A percentile compares a stretch with the other conserved stretches of the same genome.
Evolutionary conservation across 441 rosid genomes (phyloP).

Genomic region (Cnidoscolus chayamansa): DNA sequence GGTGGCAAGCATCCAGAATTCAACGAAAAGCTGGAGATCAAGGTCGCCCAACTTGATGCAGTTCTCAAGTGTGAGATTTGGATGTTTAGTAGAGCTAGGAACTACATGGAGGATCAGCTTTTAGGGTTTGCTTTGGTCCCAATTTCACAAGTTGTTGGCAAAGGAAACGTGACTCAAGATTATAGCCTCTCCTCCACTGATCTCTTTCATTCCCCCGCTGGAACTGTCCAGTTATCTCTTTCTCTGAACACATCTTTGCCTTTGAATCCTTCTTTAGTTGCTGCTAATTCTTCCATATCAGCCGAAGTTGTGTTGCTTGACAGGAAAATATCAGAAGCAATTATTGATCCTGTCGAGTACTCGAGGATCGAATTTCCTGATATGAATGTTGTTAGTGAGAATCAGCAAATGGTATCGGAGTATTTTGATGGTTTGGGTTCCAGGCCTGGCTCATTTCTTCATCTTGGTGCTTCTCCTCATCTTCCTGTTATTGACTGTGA

Average conservation of each 20-base stretch:
- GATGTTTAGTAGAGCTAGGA: slow-evolving; percentile 86
- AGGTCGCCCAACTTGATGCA: slow-evolving; percentile 55
- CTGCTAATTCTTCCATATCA: slow-evolving; percentile 54
- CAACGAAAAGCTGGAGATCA: slow-evolving; percentile 53
- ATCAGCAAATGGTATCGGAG: slow-evolving; percentile 74
- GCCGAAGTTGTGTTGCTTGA: slow-evolving; percentile 72
- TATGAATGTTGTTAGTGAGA: slow-evolving; percentile 52
- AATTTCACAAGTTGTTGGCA: slow-evolving; percentile 54
- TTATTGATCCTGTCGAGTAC: slow-evolving; percentile 55
- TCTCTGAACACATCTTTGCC: slow-evolving; percentile 35
- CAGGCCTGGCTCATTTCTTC: slow-evolving; percentile 54
- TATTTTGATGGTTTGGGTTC: slow-evolving; percentile 51
- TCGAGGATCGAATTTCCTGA: slow-evolving; percentile 89
- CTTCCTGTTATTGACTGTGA: slow-evolving; percentile 38
- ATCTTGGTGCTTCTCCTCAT: slow-evolving; percentile 56
- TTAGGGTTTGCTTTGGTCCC: slow-evolving; percentile 80
- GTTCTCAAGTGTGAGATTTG: slow-evolving; percentile 93
- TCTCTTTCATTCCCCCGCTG: slow-evolving; percentile 90
- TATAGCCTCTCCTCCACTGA: slow-evolving; percentile 86
- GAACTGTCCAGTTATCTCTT: slow-evolving; percentile 67
- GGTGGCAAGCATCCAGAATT: slow-evolving; percentile 90
- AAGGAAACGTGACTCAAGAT: slow-evolving; percentile 63
- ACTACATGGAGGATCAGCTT: slow-evolving; percentile 91
- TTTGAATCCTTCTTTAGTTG: slow-evolving; percentile 24
- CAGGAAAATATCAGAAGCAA: slow-evolving; percentile 41